Evolutionary conservation across 805 yeast species (phyloP).

Genomic region (Pichia manshurica): DNA sequence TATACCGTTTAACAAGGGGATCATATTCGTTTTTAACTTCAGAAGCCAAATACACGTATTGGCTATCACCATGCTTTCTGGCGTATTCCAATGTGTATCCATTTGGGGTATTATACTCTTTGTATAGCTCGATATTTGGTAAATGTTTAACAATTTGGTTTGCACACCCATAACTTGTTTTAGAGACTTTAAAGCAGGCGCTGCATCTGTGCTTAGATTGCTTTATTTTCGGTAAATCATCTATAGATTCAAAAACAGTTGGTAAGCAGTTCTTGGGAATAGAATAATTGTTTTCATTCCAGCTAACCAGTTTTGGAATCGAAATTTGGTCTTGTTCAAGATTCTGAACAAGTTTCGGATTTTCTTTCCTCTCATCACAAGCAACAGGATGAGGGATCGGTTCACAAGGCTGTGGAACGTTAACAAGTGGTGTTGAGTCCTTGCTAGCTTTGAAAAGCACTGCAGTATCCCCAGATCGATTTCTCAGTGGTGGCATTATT

Average conservation of each 20-base stretch:
- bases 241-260: neutral
- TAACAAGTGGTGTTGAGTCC: too few relatives aligned
- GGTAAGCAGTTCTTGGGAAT: neutral
- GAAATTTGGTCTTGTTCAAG: too few relatives aligned
- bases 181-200: slow-evolving; percentile 8
- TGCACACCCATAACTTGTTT: slow-evolving; percentile 9
- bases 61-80: slow-evolving; percentile 1
- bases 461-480: too few relatives aligned
- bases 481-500: too few relatives aligned
- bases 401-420: too few relatives aligned
- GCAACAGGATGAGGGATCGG: too few relatives aligned
- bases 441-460: too few relatives aligned
- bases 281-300: too few relatives aligned
- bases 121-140: slow-evolving; percentile 7
- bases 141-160: slow-evolving; percentile 4
- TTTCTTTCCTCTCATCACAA: too few relatives aligned
- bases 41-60: slow-evolving; percentile 9
- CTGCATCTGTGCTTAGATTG: slow-evolving; percentile 3
- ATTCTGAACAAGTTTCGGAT: too few relatives aligned
- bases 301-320: too few relatives aligned
- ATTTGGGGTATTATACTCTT: slow-evolving; percentile 11
- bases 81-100: slow-evolving; percentile 9
- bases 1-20: slow-evolving; percentile 12
- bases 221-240: slow-evolving; percentile 6
- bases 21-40: slow-evolving; percentile 8